Conservation (phyloP, 306 rosid species). For the Vicia sativa region DNA sequence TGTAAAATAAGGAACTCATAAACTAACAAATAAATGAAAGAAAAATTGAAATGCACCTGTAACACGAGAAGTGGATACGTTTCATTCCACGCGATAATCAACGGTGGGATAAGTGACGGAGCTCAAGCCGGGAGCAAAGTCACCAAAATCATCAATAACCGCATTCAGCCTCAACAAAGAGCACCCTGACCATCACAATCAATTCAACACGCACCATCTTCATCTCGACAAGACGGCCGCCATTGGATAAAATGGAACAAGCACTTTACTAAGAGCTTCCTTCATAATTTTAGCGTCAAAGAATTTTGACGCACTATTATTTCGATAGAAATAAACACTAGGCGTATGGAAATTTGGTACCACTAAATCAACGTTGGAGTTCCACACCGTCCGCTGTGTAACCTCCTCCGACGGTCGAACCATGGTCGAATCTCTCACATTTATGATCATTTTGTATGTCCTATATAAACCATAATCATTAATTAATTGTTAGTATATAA, state of each 20-base stretch:
- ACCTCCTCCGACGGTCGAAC: conserved; percentile 70
- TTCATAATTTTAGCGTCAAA: conserved; percentile 58
- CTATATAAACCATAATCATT: background rate
- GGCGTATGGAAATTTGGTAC: conserved; percentile 75
- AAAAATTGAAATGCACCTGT: conserved; percentile 53
- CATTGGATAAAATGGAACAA: conserved; percentile 80
- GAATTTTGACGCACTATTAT: conserved; percentile 51
- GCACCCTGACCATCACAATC: conserved; percentile 73
- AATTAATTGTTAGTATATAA: background rate
- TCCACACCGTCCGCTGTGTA: conserved; percentile 55
- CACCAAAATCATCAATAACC: conserved; percentile 72
- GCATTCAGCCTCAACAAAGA: conserved; percentile 68
- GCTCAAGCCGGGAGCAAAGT: conserved; percentile 76
- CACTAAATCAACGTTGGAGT: conserved; percentile 77
- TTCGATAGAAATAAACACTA: conserved; percentile 71
- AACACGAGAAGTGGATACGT: conserved; percentile 63
- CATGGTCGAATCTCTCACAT: conserved; percentile 64
- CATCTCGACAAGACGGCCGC: conserved; percentile 78
- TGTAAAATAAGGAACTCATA: background rate
- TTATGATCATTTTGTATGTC: conserved; percentile 41
- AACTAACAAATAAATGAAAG: background rate
- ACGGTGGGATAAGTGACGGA: conserved; percentile 78
- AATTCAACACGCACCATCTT: conserved; percentile 78
- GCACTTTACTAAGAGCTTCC: conserved; percentile 65
- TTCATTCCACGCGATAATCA: conserved; percentile 70